Evolutionary conservation across 2,329 filamentous ascomycete species (phyloP).

Genomic region (Talaromyces albobiverticillius): DNA sequence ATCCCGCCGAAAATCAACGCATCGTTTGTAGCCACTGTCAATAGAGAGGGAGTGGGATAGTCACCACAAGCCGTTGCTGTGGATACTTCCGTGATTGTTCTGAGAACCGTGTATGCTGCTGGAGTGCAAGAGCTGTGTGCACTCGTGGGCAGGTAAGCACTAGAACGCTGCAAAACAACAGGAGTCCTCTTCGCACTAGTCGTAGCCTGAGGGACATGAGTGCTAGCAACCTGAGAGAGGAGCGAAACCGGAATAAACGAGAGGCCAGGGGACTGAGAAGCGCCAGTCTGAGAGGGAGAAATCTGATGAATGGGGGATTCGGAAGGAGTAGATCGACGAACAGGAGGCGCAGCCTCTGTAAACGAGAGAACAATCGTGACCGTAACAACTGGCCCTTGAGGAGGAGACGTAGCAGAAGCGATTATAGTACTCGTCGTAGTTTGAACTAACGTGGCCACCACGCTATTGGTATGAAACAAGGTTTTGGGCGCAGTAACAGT

Average conservation of each 20-base stretch:
- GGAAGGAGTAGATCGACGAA: background rate
- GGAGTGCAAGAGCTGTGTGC: background rate
- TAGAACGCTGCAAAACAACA: background rate
- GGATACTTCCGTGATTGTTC: background rate
- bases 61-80: background rate
- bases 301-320: too few relatives aligned
- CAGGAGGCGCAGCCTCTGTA: background rate
- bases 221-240: background rate
- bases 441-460: background rate
- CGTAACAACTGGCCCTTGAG: background rate
- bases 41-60: background rate
- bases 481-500: background rate
- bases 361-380: background rate
- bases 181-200: background rate
- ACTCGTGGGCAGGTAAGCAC: background rate
- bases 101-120: background rate
- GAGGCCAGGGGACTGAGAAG: background rate
- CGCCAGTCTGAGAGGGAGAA: too few relatives aligned
- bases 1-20: background rate
- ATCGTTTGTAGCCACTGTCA: background rate
- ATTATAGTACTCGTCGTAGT: background rate
- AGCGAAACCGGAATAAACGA: background rate
- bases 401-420: background rate
- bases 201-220: background rate
- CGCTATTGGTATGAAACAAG: background rate